phyloP scores from a whole-genome alignment of 352 stramenopile genomes.

The Globisporangium abappressorium region DNA sequence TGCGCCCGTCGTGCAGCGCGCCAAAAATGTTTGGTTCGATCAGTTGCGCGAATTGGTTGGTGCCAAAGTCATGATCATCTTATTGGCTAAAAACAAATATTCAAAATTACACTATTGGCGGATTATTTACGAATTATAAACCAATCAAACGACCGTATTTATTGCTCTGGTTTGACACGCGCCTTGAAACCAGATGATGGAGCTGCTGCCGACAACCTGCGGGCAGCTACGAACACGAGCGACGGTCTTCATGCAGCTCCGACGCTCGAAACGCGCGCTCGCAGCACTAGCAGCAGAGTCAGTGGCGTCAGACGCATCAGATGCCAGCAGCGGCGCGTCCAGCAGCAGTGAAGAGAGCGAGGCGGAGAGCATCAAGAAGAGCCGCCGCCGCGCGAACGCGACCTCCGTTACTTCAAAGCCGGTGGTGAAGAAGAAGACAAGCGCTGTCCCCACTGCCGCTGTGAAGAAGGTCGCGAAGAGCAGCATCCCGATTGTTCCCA shows the following conservation, averaged over 20 bases:
- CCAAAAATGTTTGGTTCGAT: not conserved
- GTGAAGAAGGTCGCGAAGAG: not conserved
- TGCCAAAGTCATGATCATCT: not conserved
- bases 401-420: not conserved
- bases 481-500: constrained; percentile 11
- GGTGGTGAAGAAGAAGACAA: not conserved
- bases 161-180: not conserved
- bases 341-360: not conserved
- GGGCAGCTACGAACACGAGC: not conserved
- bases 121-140: not conserved
- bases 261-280: constrained; percentile 9
- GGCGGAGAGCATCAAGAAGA: not conserved
- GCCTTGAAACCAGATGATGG: not conserved
- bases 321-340: no score
- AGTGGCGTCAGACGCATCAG: not conserved
- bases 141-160: not conserved
- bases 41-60: constrained; percentile 5
- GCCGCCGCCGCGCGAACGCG: not conserved
- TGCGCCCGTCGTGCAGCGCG: not conserved
- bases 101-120: not conserved
- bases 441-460: not conserved
- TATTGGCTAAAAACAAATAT: not conserved
- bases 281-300: not conserved
- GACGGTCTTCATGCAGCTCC: constrained; percentile 13
- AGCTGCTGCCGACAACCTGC: not conserved